Evolutionary conservation across 2,329 filamentous ascomycete genomes (phyloP), one percentile per base, ranked within the genome.

Genomic region (Pseudocercospora musae): DNA sequence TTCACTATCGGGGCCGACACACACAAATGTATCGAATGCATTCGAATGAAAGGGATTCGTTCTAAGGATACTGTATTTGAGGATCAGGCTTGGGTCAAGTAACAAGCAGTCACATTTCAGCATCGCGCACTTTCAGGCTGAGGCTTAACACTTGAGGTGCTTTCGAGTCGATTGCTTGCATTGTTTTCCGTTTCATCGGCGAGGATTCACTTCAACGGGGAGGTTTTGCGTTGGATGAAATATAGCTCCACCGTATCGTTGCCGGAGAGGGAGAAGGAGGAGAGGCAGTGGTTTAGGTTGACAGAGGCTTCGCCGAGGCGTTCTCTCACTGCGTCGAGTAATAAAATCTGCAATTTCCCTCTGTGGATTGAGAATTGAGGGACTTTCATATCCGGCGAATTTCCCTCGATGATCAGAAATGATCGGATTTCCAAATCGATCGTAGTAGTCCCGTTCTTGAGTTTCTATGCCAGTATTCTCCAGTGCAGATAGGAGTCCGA

Each of bases 321-420:
- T 59, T 78, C 75, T 62, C 75, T 77, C 4, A 79, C 77, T 0
- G 78, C 75, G 27, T 77, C 74, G 21, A 81, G 67, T 4, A 81
- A 70, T 40, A 81, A 65, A 67, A 80, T 78, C 67, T 81, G 79
- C 59, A 80, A 76, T 37, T 81, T 78, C 13, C 79, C 79, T 5
- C 79, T 73, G 65, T 81, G 79, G 1, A 81, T 74, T n/a, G 74
- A 77, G 62, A 80, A 78, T 60, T 81, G 79, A 1, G 78, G 78
- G 0, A 81, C 72, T 8, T 69, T n/a, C 64, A 63, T 81, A 81
- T 10, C 79, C 78, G 1, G 79, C 78, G 20, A 66, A 65, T 44
- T 73, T 68, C 1, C 79, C 79, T 49, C 79, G 71, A 18, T 76
- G 76, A 63, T 81, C 78, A 40, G 72, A 76, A 23, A 81, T 66